Conservation (phyloP, 1,284 basidiomycete genomes). For the Pisolithus thermaeus region DNA sequence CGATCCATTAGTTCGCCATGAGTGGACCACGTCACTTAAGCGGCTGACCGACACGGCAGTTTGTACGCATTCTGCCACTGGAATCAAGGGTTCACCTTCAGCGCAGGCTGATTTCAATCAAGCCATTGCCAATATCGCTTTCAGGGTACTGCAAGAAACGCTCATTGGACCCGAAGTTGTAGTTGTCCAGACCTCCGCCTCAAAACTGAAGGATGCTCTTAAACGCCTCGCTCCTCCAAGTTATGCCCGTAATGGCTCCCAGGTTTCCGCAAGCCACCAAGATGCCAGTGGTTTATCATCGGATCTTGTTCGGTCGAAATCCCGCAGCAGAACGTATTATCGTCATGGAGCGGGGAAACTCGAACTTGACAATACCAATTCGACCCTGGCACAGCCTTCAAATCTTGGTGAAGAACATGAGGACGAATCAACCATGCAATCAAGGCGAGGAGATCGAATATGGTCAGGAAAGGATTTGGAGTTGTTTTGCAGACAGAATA, state of each 20-base stretch:
- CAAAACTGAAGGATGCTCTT: constrained; percentile 19
- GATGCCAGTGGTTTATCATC: constrained; percentile 17
- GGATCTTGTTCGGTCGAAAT: constrained; percentile 58
- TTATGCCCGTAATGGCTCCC: constrained; percentile 21
- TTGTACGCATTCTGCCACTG: constrained; percentile 34
- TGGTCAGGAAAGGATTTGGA: constrained; percentile 68
- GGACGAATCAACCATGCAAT: constrained; percentile 23
- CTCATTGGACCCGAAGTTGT: constrained; percentile 47
- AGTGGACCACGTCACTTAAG: constrained; percentile 69
- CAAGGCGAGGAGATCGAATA: constrained; percentile 38
- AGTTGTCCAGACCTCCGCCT: constrained; percentile 17
- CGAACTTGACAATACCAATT: constrained; percentile 44
- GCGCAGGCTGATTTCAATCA: constrained; percentile 45
- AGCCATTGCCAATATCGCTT: constrained; percentile 67
- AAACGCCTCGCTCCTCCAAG: constrained; percentile 22
- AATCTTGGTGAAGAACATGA: constrained; percentile 33
- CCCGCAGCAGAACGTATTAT: constrained; percentile 62
- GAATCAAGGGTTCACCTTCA: constrained; percentile 28
- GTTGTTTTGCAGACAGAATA: constrained; percentile 67
- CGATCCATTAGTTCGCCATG: constrained; percentile 64
- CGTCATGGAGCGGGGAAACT: constrained; percentile 53
- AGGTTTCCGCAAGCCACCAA: constrained; percentile 17
- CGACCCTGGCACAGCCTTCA: constrained; percentile 25
- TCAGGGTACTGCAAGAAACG: constrained; percentile 80
- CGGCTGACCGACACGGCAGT: constrained; percentile 51